Percentiles rank a stretch among this genome's conserved stretches.
These are phyloP conservation scores for Colletotrichum theobromicola DNA, from an alignment of 2,329 filamentous ascomycete genomes.

Conservation along the genomic window DNA sequence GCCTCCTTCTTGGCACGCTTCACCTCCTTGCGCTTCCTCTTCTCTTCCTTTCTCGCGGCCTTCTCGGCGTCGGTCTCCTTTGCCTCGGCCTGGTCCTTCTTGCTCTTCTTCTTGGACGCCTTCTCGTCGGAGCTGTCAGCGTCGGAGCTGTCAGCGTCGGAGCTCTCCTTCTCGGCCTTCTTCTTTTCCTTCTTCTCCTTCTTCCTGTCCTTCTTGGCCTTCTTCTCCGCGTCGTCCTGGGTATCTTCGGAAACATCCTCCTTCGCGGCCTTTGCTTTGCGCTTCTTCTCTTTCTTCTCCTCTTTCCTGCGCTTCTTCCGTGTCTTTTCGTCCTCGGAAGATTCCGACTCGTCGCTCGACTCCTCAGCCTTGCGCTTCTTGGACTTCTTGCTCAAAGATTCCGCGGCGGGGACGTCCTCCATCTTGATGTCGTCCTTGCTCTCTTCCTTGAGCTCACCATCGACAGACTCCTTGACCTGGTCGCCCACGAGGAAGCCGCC, in stretches of 20 bases:
- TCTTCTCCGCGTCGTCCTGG: slow-evolving; percentile 26
- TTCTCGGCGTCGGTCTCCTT: slow-evolving; percentile 37
- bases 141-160: slow-evolving; percentile 26
- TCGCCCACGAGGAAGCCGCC: slow-evolving; percentile 75
- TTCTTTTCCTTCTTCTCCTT: slow-evolving; percentile 32
- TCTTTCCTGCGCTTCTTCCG: slow-evolving; percentile 43
- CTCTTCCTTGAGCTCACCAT: slow-evolving; percentile 30
- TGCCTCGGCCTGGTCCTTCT: slow-evolving; percentile 28
- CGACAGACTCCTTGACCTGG: slow-evolving; percentile 53
- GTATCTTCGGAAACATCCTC: slow-evolving; percentile 29
- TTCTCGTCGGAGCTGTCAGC: slow-evolving; percentile 24
- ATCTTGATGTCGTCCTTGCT: slow-evolving; percentile 25
- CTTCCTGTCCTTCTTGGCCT: slow-evolving; percentile 30
- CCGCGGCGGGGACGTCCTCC: slow-evolving; percentile 26
- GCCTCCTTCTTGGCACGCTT: slow-evolving; percentile 44
- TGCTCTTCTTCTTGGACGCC: slow-evolving; percentile 36
- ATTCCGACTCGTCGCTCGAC: slow-evolving; percentile 29
- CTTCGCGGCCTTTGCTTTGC: slow-evolving; percentile 35
- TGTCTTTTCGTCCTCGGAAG: slow-evolving; percentile 34
- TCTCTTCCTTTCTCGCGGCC: slow-evolving; percentile 57
- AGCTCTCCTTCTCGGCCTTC: slow-evolving; percentile 40
- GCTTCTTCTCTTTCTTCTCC: slow-evolving; percentile 48
- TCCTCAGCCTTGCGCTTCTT: slow-evolving; percentile 56
- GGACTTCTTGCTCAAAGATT: slow-evolving; percentile 46
- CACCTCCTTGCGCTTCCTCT: slow-evolving; percentile 46